These are phyloP conservation scores for Rubia balearica DNA, from an alignment of 305 asterid genomes.

Conservation along the genomic window DNA sequence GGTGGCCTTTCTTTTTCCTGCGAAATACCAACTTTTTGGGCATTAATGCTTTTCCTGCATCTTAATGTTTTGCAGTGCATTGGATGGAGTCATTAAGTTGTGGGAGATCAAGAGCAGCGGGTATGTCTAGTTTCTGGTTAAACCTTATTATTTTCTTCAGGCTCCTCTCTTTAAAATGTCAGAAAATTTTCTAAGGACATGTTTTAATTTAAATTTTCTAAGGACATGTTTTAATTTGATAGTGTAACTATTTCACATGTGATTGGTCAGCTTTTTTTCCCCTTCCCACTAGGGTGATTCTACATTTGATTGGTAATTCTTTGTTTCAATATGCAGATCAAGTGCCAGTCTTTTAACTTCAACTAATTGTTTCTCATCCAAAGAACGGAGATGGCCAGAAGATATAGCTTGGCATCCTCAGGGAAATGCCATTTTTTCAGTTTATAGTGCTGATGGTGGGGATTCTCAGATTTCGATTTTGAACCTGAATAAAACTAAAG, in stretches of 20 bases:
- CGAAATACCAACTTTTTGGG: neutral
- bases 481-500: slow-evolving; percentile 61
- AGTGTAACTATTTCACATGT: neutral
- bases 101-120: slow-evolving; percentile 87
- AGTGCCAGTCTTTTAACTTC: slow-evolving; percentile 55
- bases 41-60: slow-evolving; percentile 2
- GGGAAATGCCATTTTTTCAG: slow-evolving; percentile 68
- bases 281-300: slow-evolving; percentile 8
- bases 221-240: neutral
- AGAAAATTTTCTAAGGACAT: neutral
- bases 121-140: slow-evolving; percentile 34
- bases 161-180: slow-evolving; percentile 7
- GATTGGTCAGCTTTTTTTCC: neutral
- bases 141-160: slow-evolving; percentile 21
- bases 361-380: slow-evolving; percentile 60
- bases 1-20: neutral
- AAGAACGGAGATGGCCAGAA: slow-evolving; percentile 94
- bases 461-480: slow-evolving; percentile 76
- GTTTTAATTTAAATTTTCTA: neutral
- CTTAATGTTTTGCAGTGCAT: slow-evolving; percentile 54
- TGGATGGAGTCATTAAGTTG: slow-evolving; percentile 86
- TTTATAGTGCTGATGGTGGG: slow-evolving; percentile 73
- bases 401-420: slow-evolving; percentile 96
- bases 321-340: slow-evolving; percentile 49
- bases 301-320: slow-evolving; percentile 23